phyloP scores from a whole-genome alignment of 2,329 filamentous ascomycete species.

The Cercospora nicotianae region DNA sequence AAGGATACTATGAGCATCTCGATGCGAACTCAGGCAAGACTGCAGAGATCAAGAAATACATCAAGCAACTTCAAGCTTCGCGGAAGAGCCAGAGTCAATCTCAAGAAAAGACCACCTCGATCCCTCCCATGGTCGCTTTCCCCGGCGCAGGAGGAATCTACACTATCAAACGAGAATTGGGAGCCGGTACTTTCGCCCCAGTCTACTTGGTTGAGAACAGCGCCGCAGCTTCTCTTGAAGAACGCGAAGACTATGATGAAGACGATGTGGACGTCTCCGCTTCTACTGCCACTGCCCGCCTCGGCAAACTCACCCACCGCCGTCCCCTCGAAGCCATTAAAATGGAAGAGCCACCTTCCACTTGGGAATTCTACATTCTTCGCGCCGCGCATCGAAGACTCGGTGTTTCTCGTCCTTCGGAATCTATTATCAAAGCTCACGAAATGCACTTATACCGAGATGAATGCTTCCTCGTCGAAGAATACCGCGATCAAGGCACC shows the following conservation, averaged over 20 bases:
- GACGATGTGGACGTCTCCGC: conserved; percentile 40
- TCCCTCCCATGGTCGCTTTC: conserved; percentile 68
- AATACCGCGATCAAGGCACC: conserved; percentile 85
- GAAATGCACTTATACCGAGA: conserved; percentile 90
- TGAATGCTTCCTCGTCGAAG: conserved; percentile 85
- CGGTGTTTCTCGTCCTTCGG: conserved; percentile 65
- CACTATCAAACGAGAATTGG: conserved; percentile 78
- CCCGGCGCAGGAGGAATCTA: conserved; percentile 67
- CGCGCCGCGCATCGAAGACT: conserved; percentile 76
- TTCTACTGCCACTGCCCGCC: conserved; percentile 44
- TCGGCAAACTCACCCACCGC: conserved; percentile 63
- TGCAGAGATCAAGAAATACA: conserved; percentile 76
- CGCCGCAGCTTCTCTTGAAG: conserved; percentile 34
- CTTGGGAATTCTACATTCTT: conserved; percentile 98
- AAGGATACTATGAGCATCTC: conserved; percentile 76
- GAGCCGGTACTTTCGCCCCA: conserved; percentile 89
- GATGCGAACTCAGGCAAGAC: conserved; percentile 64
- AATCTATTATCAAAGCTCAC: conserved; percentile 78
- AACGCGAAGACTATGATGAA: conserved; percentile 43
- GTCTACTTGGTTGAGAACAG: conserved; percentile 84
- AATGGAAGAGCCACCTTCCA: conserved; percentile 83
- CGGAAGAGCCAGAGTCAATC: conserved; percentile 46
- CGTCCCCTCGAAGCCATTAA: conserved; percentile 79
- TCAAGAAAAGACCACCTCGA: conserved; percentile 50
- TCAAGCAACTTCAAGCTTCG: conserved; percentile 45